Conservation (phyloP, 164 flowering plant genomes). For the Vitis vinifera region ASM3070453v1 NC_081814.1:27332501-27333000, state of each 20-base stretch:
- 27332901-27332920: too few species aligned
- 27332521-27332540: not conserved
- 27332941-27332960: not conserved
- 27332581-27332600: slow-evolving; percentile 1
- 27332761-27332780: slow-evolving; percentile 14
- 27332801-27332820: slow-evolving; percentile 9
- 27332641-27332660: slow-evolving; percentile 2
- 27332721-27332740: not conserved
- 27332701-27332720: not conserved
- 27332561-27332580: not conserved
- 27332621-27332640: not conserved
- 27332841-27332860: too few species aligned
- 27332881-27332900: too few species aligned
- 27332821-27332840: too few species aligned
- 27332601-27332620: slow-evolving; percentile 1
- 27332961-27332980: slow-evolving; percentile 13
- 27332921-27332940: not conserved
- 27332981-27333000: slow-evolving; percentile 64
- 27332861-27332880: too few species aligned
- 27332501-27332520: not conserved
- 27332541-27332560: slow-evolving; percentile 4
- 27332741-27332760: slow-evolving; percentile 4
- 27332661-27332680: not conserved
- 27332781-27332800: slow-evolving; percentile 9
- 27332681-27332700: slow-evolving; percentile 5